phyloP scores from a whole-genome alignment of 1,284 basidiomycete species.

The Ceratobasidium sp. region DNA sequence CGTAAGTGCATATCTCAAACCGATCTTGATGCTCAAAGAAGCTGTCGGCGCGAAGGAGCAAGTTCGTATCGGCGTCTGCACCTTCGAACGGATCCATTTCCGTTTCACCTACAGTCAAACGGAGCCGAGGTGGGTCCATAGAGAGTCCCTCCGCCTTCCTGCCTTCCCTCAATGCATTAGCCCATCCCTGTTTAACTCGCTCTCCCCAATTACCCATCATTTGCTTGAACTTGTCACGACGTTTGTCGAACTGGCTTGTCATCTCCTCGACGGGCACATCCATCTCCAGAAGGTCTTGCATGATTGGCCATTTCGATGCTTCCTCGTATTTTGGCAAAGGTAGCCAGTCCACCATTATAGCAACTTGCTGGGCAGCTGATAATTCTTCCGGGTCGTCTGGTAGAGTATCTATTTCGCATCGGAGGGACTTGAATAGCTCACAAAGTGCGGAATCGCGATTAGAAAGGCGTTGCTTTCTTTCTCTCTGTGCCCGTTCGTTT shows the following conservation, averaged over 20 bases:
- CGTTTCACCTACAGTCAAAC: neutral
- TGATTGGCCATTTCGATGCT: neutral
- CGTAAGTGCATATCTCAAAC: neutral
- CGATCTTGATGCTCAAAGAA: neutral
- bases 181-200: neutral
- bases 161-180: neutral
- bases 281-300: neutral
- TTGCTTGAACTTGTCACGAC: neutral
- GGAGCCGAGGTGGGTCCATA: neutral
- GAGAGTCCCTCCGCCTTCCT: neutral
- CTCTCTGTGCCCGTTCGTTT: neutral
- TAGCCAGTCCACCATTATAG: neutral
- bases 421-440: neutral
- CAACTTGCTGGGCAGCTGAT: neutral
- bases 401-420: neutral
- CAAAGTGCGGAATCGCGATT: neutral
- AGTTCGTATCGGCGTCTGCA: neutral
- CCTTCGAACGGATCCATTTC: neutral
- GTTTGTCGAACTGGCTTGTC: neutral
- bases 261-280: neutral
- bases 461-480: neutral
- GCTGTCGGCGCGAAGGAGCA: conserved; percentile 5
- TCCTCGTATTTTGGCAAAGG: neutral
- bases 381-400: neutral
- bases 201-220: neutral